Conservation (phyloP, 495 filamentous ascomycete genomes). For the Aspergillus steynii region DNA sequence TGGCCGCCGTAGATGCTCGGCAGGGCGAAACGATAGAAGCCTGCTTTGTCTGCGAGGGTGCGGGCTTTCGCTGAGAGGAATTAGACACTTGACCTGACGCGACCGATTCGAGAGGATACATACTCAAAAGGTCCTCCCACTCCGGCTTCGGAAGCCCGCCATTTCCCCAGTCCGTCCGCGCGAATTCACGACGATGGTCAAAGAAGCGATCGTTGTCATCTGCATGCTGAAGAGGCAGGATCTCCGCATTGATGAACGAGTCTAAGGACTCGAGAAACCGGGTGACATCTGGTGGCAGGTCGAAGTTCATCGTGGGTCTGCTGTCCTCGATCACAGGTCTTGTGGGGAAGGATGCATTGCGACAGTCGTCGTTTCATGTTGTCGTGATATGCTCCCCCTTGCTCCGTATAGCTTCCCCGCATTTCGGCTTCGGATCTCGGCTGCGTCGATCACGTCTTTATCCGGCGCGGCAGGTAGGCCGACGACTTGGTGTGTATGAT, state of each 20-base stretch:
- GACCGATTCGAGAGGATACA: neutral
- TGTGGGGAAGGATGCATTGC: neutral
- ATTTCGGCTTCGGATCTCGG: slow-evolving; percentile 1
- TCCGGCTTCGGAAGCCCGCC: slow-evolving; percentile 53
- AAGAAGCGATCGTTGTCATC: slow-evolving; percentile 62
- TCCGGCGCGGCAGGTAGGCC: neutral
- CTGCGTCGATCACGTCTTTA: neutral
- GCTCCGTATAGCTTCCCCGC: neutral
- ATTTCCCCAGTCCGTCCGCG: slow-evolving; percentile 55
- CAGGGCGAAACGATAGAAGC: slow-evolving; percentile 57
- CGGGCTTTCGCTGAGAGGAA: slow-evolving; percentile 33
- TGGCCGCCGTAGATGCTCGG: slow-evolving; percentile 54
- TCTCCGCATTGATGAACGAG: slow-evolving; percentile 53
- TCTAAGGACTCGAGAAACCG: slow-evolving; percentile 49
- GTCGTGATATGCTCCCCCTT: neutral
- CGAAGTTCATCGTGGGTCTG: slow-evolving; percentile 52
- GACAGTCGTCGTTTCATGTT: neutral
- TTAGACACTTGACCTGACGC: slow-evolving; percentile 3
- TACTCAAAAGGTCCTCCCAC: slow-evolving; percentile 53
- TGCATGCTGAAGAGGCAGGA: slow-evolving; percentile 50
- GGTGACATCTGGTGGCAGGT: slow-evolving; percentile 48
- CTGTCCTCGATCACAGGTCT: neutral
- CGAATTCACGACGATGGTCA: slow-evolving; percentile 58
- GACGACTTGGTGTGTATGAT: neutral
- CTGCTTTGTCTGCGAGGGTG: slow-evolving; percentile 50